A percentile compares a stretch with the other conserved stretches of the same genome.
phyloP scores from a whole-genome alignment of 2,329 filamentous ascomycete species.

The Chrysoporthe puriensis region DNA sequence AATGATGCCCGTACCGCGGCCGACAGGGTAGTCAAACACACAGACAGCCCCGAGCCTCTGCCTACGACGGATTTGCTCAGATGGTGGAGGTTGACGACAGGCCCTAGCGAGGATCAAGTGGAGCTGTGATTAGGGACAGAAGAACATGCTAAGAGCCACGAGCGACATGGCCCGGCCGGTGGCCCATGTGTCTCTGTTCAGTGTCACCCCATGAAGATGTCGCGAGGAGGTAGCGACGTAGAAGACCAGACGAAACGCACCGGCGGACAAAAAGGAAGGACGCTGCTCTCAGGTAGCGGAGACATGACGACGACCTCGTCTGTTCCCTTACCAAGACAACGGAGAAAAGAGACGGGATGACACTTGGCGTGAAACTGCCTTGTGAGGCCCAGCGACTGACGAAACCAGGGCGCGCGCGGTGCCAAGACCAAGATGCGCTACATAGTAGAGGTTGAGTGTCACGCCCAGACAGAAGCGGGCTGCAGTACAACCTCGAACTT shows the following conservation, averaged over 20 bases:
- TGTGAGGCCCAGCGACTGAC: conserved; percentile 14
- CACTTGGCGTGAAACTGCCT: conserved; percentile 22
- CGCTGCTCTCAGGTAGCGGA: neutral
- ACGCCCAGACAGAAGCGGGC: no score
- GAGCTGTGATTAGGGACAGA: neutral
- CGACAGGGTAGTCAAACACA: conserved; percentile 5
- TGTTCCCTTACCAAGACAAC: neutral
- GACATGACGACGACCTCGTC: neutral
- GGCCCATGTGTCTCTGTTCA: neutral
- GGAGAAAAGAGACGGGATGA: conserved; percentile 15
- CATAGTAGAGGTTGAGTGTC: neutral
- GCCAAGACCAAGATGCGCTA: neutral
- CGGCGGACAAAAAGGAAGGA: neutral
- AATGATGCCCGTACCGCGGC: neutral
- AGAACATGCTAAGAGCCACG: neutral
- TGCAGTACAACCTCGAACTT: neutral
- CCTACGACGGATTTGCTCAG: neutral
- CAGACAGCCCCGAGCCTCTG: neutral
- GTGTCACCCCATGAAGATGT: conserved; percentile 9
- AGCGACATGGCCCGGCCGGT: no score
- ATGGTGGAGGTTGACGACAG: conserved; percentile 1
- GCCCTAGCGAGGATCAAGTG: neutral
- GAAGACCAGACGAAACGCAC: conserved; percentile 25
- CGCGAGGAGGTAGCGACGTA: conserved; percentile 20
- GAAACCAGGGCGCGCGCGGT: conserved; percentile 12